Evolutionary conservation across 352 stramenopile species (phyloP).

Genomic region (Pelagophyceae sp.): DNA sequence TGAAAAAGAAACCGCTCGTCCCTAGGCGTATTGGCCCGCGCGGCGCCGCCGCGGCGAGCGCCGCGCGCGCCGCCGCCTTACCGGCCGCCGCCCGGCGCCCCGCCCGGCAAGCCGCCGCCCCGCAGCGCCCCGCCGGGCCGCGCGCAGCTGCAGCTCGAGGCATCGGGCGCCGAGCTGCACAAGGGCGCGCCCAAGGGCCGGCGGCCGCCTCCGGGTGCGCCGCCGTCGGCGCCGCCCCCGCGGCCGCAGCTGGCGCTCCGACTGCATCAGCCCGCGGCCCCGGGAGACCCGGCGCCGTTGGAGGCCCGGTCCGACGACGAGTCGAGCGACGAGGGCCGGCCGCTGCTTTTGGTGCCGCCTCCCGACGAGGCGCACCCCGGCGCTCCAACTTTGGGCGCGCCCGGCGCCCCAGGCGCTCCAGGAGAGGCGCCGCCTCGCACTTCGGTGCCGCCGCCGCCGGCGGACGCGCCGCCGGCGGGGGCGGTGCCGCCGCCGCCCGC

Average conservation of each 20-base stretch:
- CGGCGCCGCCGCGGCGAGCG: neutral
- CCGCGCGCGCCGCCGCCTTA: neutral
- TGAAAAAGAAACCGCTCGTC: neutral
- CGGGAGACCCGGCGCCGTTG: neutral
- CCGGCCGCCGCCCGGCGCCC: conserved; percentile 9
- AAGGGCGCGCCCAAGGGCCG: conserved; percentile 16
- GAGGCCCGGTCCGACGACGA: neutral
- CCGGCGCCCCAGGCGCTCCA: neutral
- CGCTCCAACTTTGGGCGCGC: no score
- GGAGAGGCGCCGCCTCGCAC: no score
- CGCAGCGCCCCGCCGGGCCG: neutral
- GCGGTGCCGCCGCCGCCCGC: conserved; percentile 14
- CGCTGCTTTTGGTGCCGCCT: neutral
- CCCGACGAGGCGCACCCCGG: neutral
- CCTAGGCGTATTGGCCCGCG: no score
- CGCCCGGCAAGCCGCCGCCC: conserved; percentile 7
- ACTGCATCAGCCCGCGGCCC: neutral
- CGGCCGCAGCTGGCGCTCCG: neutral
- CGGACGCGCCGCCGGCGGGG: conserved; percentile 1
- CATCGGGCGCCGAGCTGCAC: conserved; percentile 10
- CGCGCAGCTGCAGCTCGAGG: neutral
- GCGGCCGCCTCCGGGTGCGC: neutral
- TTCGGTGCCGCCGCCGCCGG: neutral
- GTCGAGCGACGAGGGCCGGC: neutral
- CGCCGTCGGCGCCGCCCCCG: neutral